These are phyloP conservation scores for Colletotrichum somersetense DNA, from an alignment of 2,329 filamentous ascomycete genomes.

Conservation along the genomic window DNA sequence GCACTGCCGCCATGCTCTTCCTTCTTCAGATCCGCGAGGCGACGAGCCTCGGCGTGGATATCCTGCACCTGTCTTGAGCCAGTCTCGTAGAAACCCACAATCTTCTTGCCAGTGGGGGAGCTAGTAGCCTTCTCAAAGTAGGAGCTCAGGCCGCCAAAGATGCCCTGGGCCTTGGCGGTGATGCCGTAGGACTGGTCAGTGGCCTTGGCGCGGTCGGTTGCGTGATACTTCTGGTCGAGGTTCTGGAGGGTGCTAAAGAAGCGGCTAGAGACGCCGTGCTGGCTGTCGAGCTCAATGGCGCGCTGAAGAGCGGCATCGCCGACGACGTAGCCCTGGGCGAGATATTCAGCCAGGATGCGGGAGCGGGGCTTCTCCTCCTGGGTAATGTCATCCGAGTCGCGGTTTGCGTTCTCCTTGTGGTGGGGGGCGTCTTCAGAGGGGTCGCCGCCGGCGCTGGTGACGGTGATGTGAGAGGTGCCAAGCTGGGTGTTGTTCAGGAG, in stretches of 20 bases:
- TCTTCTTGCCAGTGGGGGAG: slow-evolving; percentile 88
- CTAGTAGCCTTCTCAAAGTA: slow-evolving; percentile 96
- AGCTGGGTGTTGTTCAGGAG: slow-evolving; percentile 98
- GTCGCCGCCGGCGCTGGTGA: slow-evolving; percentile 76
- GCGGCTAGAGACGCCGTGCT: slow-evolving; percentile 85
- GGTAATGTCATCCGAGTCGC: slow-evolving; percentile 77
- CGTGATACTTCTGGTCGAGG: slow-evolving; percentile 89
- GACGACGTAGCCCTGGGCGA: slow-evolving; percentile 92
- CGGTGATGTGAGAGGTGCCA: slow-evolving; percentile 84
- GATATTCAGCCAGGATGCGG: slow-evolving; percentile 95
- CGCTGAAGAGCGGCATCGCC: slow-evolving; percentile 80
- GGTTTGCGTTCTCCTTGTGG: slow-evolving; percentile 67
- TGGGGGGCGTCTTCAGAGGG: slow-evolving; percentile 70
- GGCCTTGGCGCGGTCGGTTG: slow-evolving; percentile 85
- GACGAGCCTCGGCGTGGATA: slow-evolving; percentile 90
- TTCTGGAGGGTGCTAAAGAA: slow-evolving; percentile 82
- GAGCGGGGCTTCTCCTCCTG: slow-evolving; percentile 98
- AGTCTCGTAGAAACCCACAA: slow-evolving; percentile 89
- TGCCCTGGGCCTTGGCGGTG: slow-evolving; percentile 75
- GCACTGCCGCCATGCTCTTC: slow-evolving; percentile 70
- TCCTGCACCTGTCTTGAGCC: slow-evolving; percentile 91
- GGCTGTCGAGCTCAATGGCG: slow-evolving; percentile 88
- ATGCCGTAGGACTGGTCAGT: slow-evolving; percentile 89
- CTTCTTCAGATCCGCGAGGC: slow-evolving; percentile 90
- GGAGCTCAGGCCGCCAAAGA: slow-evolving; percentile 76